Evolutionary conservation across 306 rosid genomes (phyloP), one percentile per base, ranked within the genome.

Genomic region (Malus fusca): DNA sequence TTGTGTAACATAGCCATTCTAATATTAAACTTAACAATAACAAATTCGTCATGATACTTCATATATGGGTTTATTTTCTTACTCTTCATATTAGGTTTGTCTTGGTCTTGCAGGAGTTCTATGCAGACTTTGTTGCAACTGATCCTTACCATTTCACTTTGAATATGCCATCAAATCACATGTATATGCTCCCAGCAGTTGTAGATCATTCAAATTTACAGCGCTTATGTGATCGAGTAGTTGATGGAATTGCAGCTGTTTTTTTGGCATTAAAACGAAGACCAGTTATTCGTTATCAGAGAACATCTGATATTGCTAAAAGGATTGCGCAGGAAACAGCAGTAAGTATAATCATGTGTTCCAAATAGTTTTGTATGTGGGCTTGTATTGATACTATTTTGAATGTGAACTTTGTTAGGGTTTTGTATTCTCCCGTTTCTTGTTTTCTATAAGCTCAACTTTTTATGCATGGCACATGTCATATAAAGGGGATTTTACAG

Each of bases 111-210:
- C 93, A 95, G 97, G 97, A 95, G 84, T 89, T 88, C 83, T 95
- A 95, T 79, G 93, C 87, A 8, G 98, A 94, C 80, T 95, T 90
- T 72, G 87, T 95, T 78, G 95, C 98, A 4, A 66, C 82, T 69
- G 98, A 92, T 90, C 92, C 93, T 40, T 92, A 84, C 82, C 98
- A 95, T 84, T 95, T 90, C 88, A 86, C 91, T 78, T 80, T 95
- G 82, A 89, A 95, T 66, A 69, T 95, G 67, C 85, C 90, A 61
- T 85, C 97, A 76, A 91, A 87, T 84, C 89, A 88, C 83, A 56
- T 81, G 40, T 92, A 95, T 77, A 95, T 95, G 93, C 95, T 95
- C 55, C 99, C 99, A 59, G 97, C 99, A 58, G 85, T 89, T 76
- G 89, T 90, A 53, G 99, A 92, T 80, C 97, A 90, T 82, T 83